Conservation (phyloP, 306 rosid species). For the Prinsepia uniflora region DNA sequence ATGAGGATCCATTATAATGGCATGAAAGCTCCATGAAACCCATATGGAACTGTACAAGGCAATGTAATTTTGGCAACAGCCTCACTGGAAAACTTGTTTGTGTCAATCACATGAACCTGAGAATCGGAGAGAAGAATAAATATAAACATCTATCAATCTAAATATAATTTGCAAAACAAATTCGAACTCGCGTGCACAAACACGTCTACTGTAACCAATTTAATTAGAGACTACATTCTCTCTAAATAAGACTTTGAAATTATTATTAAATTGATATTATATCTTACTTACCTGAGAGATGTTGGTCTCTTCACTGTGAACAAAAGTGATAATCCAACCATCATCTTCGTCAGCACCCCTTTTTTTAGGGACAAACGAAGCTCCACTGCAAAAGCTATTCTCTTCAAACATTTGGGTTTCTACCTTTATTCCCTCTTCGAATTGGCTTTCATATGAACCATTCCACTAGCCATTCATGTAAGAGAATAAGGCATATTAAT, state of each 20-base stretch:
- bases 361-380: conserved; percentile 50
- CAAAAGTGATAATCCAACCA: conserved; percentile 70
- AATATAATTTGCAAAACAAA: neutral
- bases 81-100: conserved; percentile 40
- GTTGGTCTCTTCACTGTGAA: conserved; percentile 61
- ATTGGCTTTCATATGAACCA: conserved; percentile 8
- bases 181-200: no score
- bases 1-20: conserved; percentile 2
- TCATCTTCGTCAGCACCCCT: conserved; percentile 63
- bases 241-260: neutral
- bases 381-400: conserved; percentile 56
- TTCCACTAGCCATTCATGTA: conserved; percentile 21
- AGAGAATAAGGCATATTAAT: neutral
- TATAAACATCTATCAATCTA: neutral
- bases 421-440: conserved; percentile 35
- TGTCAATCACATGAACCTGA: conserved; percentile 56
- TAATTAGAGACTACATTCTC: no score
- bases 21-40: conserved; percentile 69
- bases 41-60: conserved; percentile 69
- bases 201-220: no score
- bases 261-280: neutral
- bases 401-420: conserved; percentile 58
- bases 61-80: conserved; percentile 49
- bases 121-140: neutral
- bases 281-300: conserved; percentile 31